Evolutionary conservation across 495 filamentous ascomycete genomes (phyloP).

Genomic region (Penicillium bialowiezense): DNA sequence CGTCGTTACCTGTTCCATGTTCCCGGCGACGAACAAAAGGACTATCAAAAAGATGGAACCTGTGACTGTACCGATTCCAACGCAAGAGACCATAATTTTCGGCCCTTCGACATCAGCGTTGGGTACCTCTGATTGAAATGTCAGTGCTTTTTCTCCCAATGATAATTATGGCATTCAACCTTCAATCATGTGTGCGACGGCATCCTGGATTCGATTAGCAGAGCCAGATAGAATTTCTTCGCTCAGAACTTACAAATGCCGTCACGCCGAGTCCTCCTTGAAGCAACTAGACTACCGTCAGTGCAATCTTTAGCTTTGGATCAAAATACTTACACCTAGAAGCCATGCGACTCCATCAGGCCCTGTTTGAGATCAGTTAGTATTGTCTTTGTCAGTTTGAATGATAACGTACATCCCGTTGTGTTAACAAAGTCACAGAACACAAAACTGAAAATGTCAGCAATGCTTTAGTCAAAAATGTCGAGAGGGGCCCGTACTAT

Average conservation of each 20-base stretch:
- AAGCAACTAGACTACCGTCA: constrained; percentile 33
- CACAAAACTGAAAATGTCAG: constrained; percentile 50
- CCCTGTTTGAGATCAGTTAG: constrained; percentile 37
- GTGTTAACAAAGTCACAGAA: constrained; percentile 55
- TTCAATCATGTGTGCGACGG: constrained; percentile 47
- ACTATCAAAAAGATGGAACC: constrained; percentile 64
- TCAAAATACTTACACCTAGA: constrained; percentile 36
- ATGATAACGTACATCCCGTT: constrained; percentile 44
- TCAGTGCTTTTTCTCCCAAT: constrained; percentile 5
- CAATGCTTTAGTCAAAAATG: constrained; percentile 15
- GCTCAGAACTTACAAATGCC: constrained; percentile 41
- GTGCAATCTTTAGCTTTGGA: not conserved
- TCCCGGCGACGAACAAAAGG: constrained; percentile 58
- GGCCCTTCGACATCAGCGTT: constrained; percentile 60
- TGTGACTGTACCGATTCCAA: constrained; percentile 63
- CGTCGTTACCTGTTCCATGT: constrained; percentile 52
- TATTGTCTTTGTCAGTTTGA: not conserved
- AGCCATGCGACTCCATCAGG: constrained; percentile 60
- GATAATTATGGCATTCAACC: constrained; percentile 13
- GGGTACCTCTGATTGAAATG: constrained; percentile 53
- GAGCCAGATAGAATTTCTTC: not conserved
- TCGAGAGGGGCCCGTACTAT: constrained; percentile 43
- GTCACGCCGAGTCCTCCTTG: constrained; percentile 59
- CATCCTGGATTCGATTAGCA: constrained; percentile 33
- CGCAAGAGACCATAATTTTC: constrained; percentile 68